Evolutionary conservation across 768 basidiomycete species (phyloP), one percentile per base, ranked within the genome.

Genomic region (Neoboletus magnificus): DNA sequence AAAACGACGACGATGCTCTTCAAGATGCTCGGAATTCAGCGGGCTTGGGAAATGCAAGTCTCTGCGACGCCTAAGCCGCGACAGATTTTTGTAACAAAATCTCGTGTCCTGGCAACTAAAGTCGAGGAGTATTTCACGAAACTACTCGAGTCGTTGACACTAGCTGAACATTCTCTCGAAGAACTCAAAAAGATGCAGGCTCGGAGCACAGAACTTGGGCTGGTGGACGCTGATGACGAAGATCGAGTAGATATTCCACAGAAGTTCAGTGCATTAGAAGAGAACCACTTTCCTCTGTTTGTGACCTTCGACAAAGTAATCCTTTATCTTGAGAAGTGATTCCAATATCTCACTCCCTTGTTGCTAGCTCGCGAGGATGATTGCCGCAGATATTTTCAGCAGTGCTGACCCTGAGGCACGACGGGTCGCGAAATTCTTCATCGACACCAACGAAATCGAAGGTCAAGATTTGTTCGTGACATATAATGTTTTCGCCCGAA

Each of bases 1-100:
- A 89, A 89, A 77, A 89, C 86, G 0, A 89, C 88, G 0, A 85
- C 86, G 0, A 87, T 90, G 79, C 72, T 90, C 2, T 86, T 85
- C 73, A 89, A 87, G 66, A 89, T 90, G 79, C 74, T 89, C 3
- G 78, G 80, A 2, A 81, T 87, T 9, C 84, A 89, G 60, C 71
- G 79, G 20, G 75, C 80, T 3, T 84, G 78, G 70, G 67, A 79
- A 37, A 56, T 73, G 27, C 67, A 71, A 23, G 10, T 5, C 1
- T 50, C 51, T 12, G 71, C 66, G 16, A 66, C 74, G 39, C 64
- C 71, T 1, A 82, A 79, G 61, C 83, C 84, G 4, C 77, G 86
- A 12, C 88, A 90, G 61, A 66, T 90, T 13, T 90, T 90, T 56
- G 80, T 90, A 2, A 89, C 88, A 0, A 83, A 87, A 62, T 89